These are phyloP conservation scores for Dimargaris cristalligena DNA, from an alignment of 192 early-diverging fungal species.

Conservation along the genomic window DNA sequence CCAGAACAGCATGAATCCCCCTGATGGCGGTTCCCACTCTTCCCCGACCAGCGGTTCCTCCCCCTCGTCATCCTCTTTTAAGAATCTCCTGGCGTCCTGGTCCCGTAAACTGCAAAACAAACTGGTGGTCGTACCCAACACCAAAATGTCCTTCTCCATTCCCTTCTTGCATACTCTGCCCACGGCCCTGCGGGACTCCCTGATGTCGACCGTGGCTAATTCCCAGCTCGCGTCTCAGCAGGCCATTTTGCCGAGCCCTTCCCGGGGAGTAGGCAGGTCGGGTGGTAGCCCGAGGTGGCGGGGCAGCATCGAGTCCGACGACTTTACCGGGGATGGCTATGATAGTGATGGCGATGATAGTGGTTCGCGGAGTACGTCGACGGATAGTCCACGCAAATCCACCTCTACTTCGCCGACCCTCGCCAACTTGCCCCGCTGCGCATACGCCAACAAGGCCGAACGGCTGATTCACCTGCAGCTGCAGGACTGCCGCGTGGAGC, in stretches of 20 bases:
- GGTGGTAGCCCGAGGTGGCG: no score
- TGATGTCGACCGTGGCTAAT: background rate
- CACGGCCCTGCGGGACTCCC: background rate
- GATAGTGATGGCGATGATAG: background rate
- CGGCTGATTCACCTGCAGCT: background rate
- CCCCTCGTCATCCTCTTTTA: background rate
- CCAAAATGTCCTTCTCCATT: background rate
- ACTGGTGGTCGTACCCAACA: background rate
- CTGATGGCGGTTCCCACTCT: no score
- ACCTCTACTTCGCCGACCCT: background rate
- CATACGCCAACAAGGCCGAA: background rate
- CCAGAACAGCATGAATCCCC: no score
- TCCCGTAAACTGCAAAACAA: background rate
- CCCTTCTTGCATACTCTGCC: background rate
- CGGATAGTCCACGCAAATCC: background rate
- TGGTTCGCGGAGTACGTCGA: no score
- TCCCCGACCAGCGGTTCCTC: background rate
- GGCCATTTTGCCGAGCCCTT: background rate
- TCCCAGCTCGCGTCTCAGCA: background rate
- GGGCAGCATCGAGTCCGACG: no score
- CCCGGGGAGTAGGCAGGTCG: no score
- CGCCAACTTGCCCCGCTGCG: background rate
- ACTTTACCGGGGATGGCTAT: background rate
- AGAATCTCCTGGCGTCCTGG: no score
- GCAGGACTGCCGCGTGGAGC: background rate